Evolutionary conservation across 1,284 basidiomycete genomes (phyloP), one percentile per base, ranked within the genome.

Genomic region (Hypsizygus ulmarius): DNA sequence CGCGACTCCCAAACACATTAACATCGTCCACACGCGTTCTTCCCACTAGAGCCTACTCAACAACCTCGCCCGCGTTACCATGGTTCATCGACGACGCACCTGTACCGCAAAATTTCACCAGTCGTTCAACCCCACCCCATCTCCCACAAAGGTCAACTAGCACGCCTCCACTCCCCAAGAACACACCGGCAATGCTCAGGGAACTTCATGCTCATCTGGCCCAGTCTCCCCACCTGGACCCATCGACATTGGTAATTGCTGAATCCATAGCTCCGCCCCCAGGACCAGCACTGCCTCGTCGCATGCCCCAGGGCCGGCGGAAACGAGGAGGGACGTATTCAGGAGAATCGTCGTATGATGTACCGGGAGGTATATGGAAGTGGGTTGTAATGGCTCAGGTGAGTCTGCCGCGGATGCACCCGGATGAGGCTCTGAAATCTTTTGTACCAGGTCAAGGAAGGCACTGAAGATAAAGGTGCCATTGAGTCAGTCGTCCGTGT

Each of bases 321-420:
- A 75, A 70, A 58, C 71, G 87, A 44, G 85, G 87, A 19, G 70
- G 81, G 33, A 85, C 82, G 0, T 80, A 84, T 61, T 69, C 73
- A 5, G 84, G 85, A 12, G 79, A 86, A 58, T 82, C 84, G 7
- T 59, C 72, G 8, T 68, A 68, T 51, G 79, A 82, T 30, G 64
- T 74, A 15, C 69, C 70, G 0, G 71, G 72, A 9, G 77, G 79
- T 0, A 64, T 90, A 8, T 90, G 87, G 87, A 76, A 69, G 49
- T 90, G 87, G 87, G 66, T 84, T 11, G 69, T 90, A 8, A 69
- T 83, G 51, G 87, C 82, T 5, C 84, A 90, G 72, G 86, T 82
- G 50, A 28, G 58, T 56, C 29, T 18, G 16, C 32, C 1, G 46
- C 27, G 30, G 9, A 21, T 19, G 8, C 30, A 9, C 35, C 40